Base-by-base conservation (phyloP, 192 early-diverging fungal genomes). In the Mortierella hygrophila region DNA sequence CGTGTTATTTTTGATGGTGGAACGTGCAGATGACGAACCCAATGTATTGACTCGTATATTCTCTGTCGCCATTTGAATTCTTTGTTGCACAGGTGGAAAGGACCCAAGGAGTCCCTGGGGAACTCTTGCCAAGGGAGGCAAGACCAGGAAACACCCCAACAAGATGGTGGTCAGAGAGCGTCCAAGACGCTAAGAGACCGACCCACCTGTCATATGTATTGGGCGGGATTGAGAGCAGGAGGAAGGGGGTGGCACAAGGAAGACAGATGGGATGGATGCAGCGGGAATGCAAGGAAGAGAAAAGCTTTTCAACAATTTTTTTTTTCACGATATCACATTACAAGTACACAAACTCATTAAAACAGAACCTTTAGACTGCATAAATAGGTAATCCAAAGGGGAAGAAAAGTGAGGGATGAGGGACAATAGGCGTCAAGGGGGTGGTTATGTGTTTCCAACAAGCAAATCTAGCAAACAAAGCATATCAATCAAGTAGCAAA, bases 101-200 rank as follows among this genome's bases (percentile, higher is more conserved):
- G 93, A 95, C 77, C 96, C 97, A 63, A 90, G 95, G 79, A 95
- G 94, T 76, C 96, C 96, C 38, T 98, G 97, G 97, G 97, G 97
- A 88, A 94, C 94, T 88, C 92, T 95, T 77, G 94, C 98, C 79
- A 98, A 98, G 93, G 98, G 96, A 83, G 95, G 95, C 85, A 96
- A 96, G 91, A 97, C 97, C 40, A 90, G 96, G 75, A 92, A 88
- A 82, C 83, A 89, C 42, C 85, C 89, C 70, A 96, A 94, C 88
- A 90, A 89, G 63, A 90, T 94, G 90, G 93, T 96, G 46, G 92
- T 96, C 71, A 93, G 92, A 80, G 89, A 88, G 55, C 89, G 93
- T 72, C 89, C 89, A 78, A 91, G 92, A 89, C 88, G 92, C 77
- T 93, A 90, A 78, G 83, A n/a, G 37, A 52, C 8, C 11, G 41